Evolutionary conservation across 768 basidiomycete species (phyloP).

Genomic region (Omphalotus guepiniiformis): DNA sequence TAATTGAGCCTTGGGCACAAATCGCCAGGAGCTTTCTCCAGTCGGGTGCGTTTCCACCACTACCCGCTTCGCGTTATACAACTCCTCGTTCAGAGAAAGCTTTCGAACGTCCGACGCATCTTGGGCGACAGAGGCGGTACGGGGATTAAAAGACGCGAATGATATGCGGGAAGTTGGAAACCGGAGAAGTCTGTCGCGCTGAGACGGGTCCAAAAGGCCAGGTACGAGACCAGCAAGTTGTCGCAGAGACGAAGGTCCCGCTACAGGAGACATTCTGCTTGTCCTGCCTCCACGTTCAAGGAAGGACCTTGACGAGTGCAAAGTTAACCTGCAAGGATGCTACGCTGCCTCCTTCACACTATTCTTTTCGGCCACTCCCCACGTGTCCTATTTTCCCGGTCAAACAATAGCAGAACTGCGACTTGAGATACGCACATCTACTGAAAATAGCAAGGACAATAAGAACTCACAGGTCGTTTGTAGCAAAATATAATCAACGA

Average conservation of each 20-base stretch:
- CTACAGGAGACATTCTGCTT: conserved; percentile 16
- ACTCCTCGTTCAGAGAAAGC: conserved; percentile 41
- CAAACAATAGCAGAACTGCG: too few relatives aligned
- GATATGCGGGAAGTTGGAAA: conserved; percentile 52
- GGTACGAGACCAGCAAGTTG: conserved; percentile 44
- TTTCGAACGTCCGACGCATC: conserved; percentile 34
- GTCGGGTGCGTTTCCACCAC: conserved; percentile 63
- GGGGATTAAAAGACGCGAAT: conserved; percentile 75
- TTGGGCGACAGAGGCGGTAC: conserved; percentile 44
- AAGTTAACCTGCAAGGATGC: too few relatives aligned
- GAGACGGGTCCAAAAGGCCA: conserved; percentile 63
- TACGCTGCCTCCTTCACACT: too few relatives aligned
- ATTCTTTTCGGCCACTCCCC: too few relatives aligned
- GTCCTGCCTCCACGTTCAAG: too few relatives aligned
- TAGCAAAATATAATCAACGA: too few relatives aligned
- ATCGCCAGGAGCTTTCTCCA: conserved; percentile 65
- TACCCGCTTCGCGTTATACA: conserved; percentile 61
- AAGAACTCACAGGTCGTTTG: too few relatives aligned
- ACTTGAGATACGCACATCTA: too few relatives aligned
- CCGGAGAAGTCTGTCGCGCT: conserved; percentile 59
- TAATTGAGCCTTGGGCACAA: conserved; percentile 65
- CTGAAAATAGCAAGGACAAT: too few relatives aligned
- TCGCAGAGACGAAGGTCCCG: conserved; percentile 21
- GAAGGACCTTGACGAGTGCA: too few relatives aligned
- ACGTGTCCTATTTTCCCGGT: too few relatives aligned